These are phyloP conservation scores for Coniochaeta sp. DNA, from an alignment of 2,329 filamentous ascomycete genomes.

Conservation along the genomic window DNA sequence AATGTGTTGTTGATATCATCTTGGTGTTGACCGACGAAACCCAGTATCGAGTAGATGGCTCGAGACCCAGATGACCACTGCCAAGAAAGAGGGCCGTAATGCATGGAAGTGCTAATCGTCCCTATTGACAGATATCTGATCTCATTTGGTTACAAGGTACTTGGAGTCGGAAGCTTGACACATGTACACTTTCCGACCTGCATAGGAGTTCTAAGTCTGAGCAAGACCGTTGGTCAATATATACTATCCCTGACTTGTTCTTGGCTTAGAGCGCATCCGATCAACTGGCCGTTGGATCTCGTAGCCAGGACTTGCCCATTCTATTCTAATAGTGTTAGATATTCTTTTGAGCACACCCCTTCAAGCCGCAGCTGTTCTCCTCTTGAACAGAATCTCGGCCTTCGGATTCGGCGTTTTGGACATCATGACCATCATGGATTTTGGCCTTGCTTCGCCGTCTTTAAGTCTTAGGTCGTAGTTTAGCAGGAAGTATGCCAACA, in stretches of 20 bases:
- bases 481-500: conserved; percentile 32
- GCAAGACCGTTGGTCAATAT: not conserved
- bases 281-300: not conserved
- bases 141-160: too few relatives aligned
- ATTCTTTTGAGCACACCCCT: not conserved
- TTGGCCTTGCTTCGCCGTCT: conserved; percentile 28
- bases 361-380: conserved; percentile 15
- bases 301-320: not conserved
- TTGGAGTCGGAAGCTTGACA: not conserved
- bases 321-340: not conserved
- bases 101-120: too few relatives aligned
- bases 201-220: not conserved
- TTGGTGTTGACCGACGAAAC: too few relatives aligned
- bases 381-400: conserved; percentile 30
- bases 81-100: too few relatives aligned
- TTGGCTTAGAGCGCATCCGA: too few relatives aligned
- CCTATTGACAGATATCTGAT: too few relatives aligned
- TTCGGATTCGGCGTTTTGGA: conserved; percentile 33
- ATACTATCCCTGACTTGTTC: too few relatives aligned
- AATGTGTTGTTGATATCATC: not conserved
- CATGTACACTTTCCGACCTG: not conserved
- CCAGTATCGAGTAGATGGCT: too few relatives aligned
- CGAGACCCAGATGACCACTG: too few relatives aligned
- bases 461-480: conserved; percentile 33
- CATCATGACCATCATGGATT: conserved; percentile 29